Evolutionary conservation across 257 asterid species (phyloP).

Genomic region (Catharanthus roseus): DNA sequence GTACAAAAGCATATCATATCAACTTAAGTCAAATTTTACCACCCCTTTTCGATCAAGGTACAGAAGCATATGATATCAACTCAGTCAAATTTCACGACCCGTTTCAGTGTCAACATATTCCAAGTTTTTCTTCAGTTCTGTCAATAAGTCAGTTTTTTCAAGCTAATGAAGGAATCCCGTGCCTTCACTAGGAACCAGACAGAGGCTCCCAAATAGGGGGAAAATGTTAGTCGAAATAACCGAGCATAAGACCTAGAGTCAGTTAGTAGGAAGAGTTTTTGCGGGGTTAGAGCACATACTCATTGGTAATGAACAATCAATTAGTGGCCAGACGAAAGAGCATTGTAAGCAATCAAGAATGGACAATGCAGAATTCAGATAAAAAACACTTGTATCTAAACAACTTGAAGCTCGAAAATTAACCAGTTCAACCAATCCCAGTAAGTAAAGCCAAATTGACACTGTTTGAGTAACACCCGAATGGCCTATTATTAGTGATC

Average conservation of each 20-base stretch:
- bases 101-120: no score
- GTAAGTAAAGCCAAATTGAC: not conserved
- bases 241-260: not conserved
- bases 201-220: not conserved
- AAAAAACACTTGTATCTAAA: no score
- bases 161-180: not conserved
- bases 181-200: conserved; percentile 1
- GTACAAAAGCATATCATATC: not conserved
- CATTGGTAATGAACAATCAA: not conserved
- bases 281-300: not conserved
- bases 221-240: not conserved
- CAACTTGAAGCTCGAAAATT: not conserved
- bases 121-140: not conserved
- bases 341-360: not conserved
- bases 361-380: not conserved
- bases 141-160: not conserved
- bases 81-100: no score
- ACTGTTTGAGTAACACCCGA: no score
- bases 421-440: not conserved
- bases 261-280: not conserved
- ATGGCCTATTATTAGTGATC: not conserved
- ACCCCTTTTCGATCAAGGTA: not conserved
- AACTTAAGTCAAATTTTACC: not conserved
- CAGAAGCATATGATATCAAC: no score
- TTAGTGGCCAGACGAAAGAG: not conserved